phyloP scores from a whole-genome alignment of 2,329 filamentous ascomycete genomes.

The Dactylellina cionopaga region DNA sequence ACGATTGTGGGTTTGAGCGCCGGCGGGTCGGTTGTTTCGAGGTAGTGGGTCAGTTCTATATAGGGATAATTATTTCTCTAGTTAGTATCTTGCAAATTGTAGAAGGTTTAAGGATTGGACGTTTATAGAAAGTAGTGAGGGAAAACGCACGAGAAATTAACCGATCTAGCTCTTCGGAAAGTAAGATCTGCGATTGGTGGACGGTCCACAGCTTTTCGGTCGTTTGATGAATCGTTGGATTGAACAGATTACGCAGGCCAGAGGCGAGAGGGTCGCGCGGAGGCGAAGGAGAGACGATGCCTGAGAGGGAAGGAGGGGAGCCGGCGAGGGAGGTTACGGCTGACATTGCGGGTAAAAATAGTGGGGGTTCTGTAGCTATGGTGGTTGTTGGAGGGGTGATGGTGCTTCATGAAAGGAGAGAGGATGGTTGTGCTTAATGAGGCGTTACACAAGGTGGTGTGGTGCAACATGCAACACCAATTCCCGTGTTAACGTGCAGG shows the following conservation, averaged over 20 bases:
- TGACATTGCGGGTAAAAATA: too few species aligned
- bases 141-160: slow-evolving; percentile 55
- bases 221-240: slow-evolving; percentile 56
- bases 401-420: slow-evolving; percentile 1
- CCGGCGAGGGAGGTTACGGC: slow-evolving; percentile 36
- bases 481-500: slow-evolving; percentile 5
- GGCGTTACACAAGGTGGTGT: too few species aligned
- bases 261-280: slow-evolving; percentile 55
- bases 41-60: slow-evolving; percentile 55
- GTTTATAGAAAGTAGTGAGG: neutral
- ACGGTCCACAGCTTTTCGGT: slow-evolving; percentile 56
- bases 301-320: slow-evolving; percentile 38
- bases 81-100: neutral
- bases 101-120: neutral
- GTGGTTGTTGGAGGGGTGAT: neutral
- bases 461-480: slow-evolving; percentile 11
- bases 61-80: neutral
- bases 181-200: slow-evolving; percentile 56
- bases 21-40: slow-evolving; percentile 57
- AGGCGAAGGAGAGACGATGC: slow-evolving; percentile 40
- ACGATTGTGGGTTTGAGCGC: slow-evolving; percentile 56
- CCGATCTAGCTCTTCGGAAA: slow-evolving; percentile 55
- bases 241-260: slow-evolving; percentile 55
- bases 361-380: neutral
- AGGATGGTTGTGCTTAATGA: neutral